Base-by-base conservation (phyloP, 768 basidiomycete genomes). In the Macrolepiota fuliginosa region DNA sequence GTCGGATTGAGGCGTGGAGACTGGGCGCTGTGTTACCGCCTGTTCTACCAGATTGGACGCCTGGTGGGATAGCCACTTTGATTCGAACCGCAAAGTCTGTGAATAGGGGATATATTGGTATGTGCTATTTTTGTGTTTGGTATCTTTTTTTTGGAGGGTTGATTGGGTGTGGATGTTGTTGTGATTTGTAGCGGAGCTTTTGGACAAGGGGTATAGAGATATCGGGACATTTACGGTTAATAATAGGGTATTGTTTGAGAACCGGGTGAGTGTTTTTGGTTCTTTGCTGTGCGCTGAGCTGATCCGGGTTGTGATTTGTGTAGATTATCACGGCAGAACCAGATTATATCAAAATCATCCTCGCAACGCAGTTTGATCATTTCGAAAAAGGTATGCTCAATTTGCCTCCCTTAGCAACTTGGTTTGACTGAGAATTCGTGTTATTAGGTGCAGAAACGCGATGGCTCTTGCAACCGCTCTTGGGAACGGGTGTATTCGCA, bases 401-500 rank as follows among this genome's bases (percentile, higher is more conserved):
- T 32, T 29, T 27, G 32, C 32, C 3, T 22, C 9, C 35, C 12
- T 24, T 55, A 32, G 29, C 63, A 13, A 29, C 54, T 11, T 13
- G 58, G 17, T 64, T 35, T 10, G 6, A 13, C 9, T 19, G 13
- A 12, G 13, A 1, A 59, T 65, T 22, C n/a, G 15, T 36, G 17
- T 12, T 17, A 13, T 24, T 22, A 75, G 73, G 74, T 36, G 63
- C 71, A 22, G 56, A 65, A 9, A 55, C 66, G 11, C 66, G 55
- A 22, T 59, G 55, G 22, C 65, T 69, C 53, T 56, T 75, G 22
- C 35, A 67, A 13, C 65, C 72, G 5, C 68, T 79, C 19, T 71
- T 84, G 6, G 84, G 83, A 0, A 74, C 74, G 3, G 84, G 84
- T 0, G 79, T 86, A 1, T 86, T 86, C 71, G 81, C 81, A 59